phyloP scores from a whole-genome alignment of 116 monocot species.

The Thalassia testudinum region DNA sequence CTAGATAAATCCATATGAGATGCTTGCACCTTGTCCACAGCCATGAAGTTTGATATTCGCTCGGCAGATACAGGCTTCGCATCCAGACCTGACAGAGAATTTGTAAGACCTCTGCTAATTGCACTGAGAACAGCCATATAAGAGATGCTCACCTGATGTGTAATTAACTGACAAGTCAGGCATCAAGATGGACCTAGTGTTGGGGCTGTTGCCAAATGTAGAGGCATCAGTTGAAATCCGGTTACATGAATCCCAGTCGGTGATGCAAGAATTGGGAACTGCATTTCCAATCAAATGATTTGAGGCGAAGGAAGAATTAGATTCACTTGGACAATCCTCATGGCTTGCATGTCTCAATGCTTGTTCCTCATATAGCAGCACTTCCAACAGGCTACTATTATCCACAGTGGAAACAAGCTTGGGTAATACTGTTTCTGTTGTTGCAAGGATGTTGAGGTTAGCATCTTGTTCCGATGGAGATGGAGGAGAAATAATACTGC shows the following conservation, averaged over 20 bases:
- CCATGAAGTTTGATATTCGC: background rate
- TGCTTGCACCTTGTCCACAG: background rate
- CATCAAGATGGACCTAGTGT: background rate
- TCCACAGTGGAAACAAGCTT: slow-evolving; percentile 18
- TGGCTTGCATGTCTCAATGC: background rate
- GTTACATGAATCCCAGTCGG: background rate
- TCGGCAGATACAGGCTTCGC: background rate
- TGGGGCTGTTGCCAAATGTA: background rate
- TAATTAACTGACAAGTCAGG: background rate
- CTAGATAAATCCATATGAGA: background rate
- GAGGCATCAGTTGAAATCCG: too few species aligned
- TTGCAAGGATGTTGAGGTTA: slow-evolving; percentile 16
- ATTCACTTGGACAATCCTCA: too few species aligned
- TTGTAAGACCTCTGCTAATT: background rate
- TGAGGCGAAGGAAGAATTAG: background rate
- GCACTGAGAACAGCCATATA: background rate
- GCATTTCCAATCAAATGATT: background rate
- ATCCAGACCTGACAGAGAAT: background rate
- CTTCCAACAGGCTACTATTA: slow-evolving; percentile 39
- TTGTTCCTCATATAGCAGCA: slow-evolving; percentile 22
- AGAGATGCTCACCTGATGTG: background rate
- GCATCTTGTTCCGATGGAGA: slow-evolving; percentile 10
- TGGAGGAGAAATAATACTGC: slow-evolving; percentile 8
- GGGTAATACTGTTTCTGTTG: slow-evolving; percentile 13
- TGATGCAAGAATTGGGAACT: background rate